phyloP scores from a whole-genome alignment of 768 basidiomycete species.

The Pluteus cervinus region DNA sequence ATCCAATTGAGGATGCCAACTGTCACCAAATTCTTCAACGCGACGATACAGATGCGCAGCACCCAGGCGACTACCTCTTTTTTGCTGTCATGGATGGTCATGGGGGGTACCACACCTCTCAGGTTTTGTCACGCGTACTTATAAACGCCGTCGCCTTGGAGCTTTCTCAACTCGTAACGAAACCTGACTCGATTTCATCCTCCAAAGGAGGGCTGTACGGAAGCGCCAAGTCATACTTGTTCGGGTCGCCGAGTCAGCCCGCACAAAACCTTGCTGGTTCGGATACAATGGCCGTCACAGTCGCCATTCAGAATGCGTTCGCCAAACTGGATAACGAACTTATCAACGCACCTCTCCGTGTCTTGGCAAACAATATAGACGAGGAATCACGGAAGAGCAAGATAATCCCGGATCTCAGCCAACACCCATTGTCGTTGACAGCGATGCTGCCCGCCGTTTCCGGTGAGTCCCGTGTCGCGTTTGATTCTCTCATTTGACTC shows the following conservation, averaged over 20 bases:
- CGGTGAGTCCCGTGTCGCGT: slow-evolving; percentile 32
- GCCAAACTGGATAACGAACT: slow-evolving; percentile 81
- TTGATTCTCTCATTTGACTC: slow-evolving; percentile 11
- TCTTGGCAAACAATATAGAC: slow-evolving; percentile 56
- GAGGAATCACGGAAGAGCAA: slow-evolving; percentile 44
- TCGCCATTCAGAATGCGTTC: slow-evolving; percentile 75
- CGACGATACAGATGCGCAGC: slow-evolving; percentile 51
- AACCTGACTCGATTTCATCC: slow-evolving; percentile 17
- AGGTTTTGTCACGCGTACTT: slow-evolving; percentile 74
- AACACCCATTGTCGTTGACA: slow-evolving; percentile 63
- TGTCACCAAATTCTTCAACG: slow-evolving; percentile 62
- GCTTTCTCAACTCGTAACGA: slow-evolving; percentile 48
- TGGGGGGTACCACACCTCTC: slow-evolving; percentile 76
- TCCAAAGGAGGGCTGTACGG: slow-evolving; percentile 27
- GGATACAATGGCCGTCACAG: too few relatives aligned
- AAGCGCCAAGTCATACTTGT: slow-evolving; percentile 30
- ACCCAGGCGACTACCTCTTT: slow-evolving; percentile 71
- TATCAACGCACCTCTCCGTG: slow-evolving; percentile 66
- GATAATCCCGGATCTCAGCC: slow-evolving; percentile 56
- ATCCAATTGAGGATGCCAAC: slow-evolving; percentile 88
- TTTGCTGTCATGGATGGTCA: slow-evolving; percentile 93
- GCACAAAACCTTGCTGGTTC: too few relatives aligned
- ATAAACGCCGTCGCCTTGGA: slow-evolving; percentile 81
- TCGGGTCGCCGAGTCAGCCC: slow-evolving; percentile 27
- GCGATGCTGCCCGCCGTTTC: slow-evolving; percentile 82